phyloP scores from a whole-genome alignment of 345 rosid species.

The Euphorbia peplus region DNA sequence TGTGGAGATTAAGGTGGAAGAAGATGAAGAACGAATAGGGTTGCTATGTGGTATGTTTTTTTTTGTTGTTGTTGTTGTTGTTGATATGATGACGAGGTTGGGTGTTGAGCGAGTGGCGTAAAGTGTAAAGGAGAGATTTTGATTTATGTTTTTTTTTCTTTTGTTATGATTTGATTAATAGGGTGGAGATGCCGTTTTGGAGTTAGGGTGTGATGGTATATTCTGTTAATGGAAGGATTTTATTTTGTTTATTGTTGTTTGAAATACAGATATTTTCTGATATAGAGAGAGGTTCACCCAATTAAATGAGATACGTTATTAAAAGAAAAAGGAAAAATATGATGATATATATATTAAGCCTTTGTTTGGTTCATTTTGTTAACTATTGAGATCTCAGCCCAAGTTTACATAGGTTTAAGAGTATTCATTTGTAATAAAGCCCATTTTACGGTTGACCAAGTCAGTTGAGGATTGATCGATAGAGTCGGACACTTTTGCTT shows the following conservation, averaged over 20 bases:
- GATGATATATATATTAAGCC: too few species aligned
- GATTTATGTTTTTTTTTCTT: neutral
- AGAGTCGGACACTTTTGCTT: too few species aligned
- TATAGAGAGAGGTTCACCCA: neutral
- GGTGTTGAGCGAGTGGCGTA: neutral
- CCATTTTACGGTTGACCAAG: too few species aligned
- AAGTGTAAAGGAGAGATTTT: neutral
- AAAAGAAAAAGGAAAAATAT: too few species aligned
- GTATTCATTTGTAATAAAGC: too few species aligned
- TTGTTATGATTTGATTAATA: neutral
- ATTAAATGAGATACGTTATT: too few species aligned
- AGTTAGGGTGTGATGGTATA: neutral
- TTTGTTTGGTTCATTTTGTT: too few species aligned
- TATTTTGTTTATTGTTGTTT: neutral
- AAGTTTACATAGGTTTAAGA: too few species aligned
- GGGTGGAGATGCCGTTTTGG: neutral
- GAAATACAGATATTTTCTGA: neutral
- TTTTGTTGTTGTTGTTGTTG: too few species aligned
- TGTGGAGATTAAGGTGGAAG: neutral
- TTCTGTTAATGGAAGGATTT: neutral
- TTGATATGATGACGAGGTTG: neutral
- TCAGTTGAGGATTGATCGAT: too few species aligned
- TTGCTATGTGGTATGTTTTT: neutral
- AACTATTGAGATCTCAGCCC: too few species aligned
- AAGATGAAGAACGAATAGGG: neutral